Percentiles rank a stretch among this genome's conserved stretches.
Conservation (phyloP, 768 basidiomycete species). For the Tulasnella sp. region DNA sequence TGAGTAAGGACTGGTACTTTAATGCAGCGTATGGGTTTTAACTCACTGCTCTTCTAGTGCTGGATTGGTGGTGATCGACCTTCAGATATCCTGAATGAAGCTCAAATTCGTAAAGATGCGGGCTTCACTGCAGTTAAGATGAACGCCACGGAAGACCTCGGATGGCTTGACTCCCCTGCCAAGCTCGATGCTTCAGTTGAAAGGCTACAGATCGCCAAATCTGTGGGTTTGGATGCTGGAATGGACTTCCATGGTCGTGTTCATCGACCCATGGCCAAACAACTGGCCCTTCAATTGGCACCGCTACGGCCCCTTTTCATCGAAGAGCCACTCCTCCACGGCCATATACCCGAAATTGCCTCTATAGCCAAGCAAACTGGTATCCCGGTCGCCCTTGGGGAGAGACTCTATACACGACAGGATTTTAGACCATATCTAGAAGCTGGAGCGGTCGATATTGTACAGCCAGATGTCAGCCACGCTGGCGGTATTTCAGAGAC, state of each 20-base stretch:
- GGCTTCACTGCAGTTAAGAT: constrained; percentile 63
- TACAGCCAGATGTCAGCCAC: constrained; percentile 52
- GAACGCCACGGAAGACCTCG: constrained; percentile 42
- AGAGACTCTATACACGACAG: constrained; percentile 46
- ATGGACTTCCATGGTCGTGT: constrained; percentile 59
- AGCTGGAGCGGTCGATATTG: constrained; percentile 48
- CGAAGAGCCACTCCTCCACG: constrained; percentile 43
- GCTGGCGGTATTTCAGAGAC: constrained; percentile 50
- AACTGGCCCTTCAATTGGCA: constrained; percentile 48
- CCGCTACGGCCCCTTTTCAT: constrained; percentile 50
- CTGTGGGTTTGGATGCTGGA: constrained; percentile 48
- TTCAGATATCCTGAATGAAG: constrained; percentile 37
- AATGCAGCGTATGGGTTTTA: too few relatives aligned
- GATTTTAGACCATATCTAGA: constrained; percentile 58
- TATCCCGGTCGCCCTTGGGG: constrained; percentile 51
- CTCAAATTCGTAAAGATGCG: constrained; percentile 41
- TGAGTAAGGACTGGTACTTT: too few relatives aligned
- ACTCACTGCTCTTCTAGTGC: too few relatives aligned
- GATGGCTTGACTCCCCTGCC: constrained; percentile 50
- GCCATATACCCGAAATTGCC: constrained; percentile 47
- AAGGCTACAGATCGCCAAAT: constrained; percentile 39
- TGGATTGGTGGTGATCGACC: constrained; percentile 43
- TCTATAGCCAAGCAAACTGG: constrained; percentile 42
- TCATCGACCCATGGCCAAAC: constrained; percentile 57
- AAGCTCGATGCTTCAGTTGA: constrained; percentile 38